phyloP scores from a whole-genome alignment of 2,329 filamentous ascomycete genomes.

The Zymoseptoria pseudotritici region DNA sequence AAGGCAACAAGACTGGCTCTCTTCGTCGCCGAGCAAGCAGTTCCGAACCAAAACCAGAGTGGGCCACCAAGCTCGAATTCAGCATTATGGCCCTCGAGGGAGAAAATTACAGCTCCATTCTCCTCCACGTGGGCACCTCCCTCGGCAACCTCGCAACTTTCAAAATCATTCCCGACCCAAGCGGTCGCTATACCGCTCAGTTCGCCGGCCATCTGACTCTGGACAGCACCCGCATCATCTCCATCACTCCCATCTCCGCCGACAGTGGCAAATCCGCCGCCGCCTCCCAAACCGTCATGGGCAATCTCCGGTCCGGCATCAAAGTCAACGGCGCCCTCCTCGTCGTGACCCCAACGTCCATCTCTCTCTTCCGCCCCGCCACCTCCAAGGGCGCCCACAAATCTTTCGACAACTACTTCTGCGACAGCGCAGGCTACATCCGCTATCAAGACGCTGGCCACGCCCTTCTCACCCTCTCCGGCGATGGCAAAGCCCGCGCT shows the following conservation, averaged over 20 bases:
- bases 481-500: conserved; percentile 69
- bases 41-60: conserved; percentile 52
- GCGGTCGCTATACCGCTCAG: conserved; percentile 63
- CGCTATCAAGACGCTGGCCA: conserved; percentile 64
- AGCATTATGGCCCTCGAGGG: conserved; percentile 87
- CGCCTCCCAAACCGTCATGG: conserved; percentile 68
- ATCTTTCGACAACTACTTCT: conserved; percentile 74
- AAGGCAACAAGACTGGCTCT: conserved; percentile 67
- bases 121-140: conserved; percentile 84
- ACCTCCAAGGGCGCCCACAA: conserved; percentile 85
- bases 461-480: conserved; percentile 76
- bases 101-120: conserved; percentile 92
- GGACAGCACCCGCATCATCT: conserved; percentile 58
- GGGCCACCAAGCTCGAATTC: conserved; percentile 78
- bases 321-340: conserved; percentile 76
- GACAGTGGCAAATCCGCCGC: conserved; percentile 68
- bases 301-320: conserved; percentile 64
- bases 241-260: conserved; percentile 70
- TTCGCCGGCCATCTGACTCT: conserved; percentile 61
- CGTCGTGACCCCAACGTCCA: conserved; percentile 64
- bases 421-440: conserved; percentile 71
- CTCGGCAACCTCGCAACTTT: conserved; percentile 78
- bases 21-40: conserved; percentile 52
- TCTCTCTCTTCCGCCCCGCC: conserved; percentile 81
- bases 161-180: conserved; percentile 70